Evolutionary conservation across 140 eudicot genomes (phyloP).

Genomic region (Flaveria floridana): DNA sequence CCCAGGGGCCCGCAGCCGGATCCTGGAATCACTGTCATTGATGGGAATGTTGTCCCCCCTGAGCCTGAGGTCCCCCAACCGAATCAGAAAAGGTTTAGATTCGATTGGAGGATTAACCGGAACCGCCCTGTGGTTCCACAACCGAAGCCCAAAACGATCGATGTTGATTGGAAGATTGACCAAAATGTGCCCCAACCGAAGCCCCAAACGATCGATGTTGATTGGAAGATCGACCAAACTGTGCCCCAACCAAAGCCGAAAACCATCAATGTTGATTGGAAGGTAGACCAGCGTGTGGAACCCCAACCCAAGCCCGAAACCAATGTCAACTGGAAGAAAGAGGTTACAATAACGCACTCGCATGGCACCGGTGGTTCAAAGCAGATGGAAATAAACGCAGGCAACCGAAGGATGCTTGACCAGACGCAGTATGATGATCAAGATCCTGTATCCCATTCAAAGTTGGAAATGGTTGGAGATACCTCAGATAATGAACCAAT

Average conservation of each 20-base stretch:
- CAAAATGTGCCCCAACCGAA: slow-evolving; percentile 3
- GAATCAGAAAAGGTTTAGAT: not conserved
- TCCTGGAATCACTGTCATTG: not conserved
- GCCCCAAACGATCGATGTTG: not conserved
- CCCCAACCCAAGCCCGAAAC: slow-evolving; percentile 14
- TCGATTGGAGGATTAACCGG: slow-evolving; percentile 9
- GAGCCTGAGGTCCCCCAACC: slow-evolving; percentile 5
- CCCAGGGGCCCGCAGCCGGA: not conserved
- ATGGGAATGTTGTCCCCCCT: not conserved
- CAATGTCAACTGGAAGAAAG: slow-evolving; percentile 21
- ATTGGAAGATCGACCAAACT: not conserved
- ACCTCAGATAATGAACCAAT: not conserved
- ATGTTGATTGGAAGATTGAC: not conserved
- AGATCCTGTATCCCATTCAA: not conserved
- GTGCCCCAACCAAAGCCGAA: slow-evolving; percentile 21
- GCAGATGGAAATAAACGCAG: slow-evolving; percentile 1
- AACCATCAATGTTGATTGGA: not conserved
- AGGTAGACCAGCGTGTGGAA: not conserved
- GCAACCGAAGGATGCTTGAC: slow-evolving; percentile 42
- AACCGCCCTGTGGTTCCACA: not conserved
- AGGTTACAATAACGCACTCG: not conserved
- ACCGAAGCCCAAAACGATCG: slow-evolving; percentile 7
- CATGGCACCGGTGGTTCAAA: not conserved
- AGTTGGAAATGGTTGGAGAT: slow-evolving; percentile 22
- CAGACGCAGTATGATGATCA: not conserved